Conservation (phyloP, 495 filamentous ascomycete species). For the Margaritispora aquatica region DNA sequence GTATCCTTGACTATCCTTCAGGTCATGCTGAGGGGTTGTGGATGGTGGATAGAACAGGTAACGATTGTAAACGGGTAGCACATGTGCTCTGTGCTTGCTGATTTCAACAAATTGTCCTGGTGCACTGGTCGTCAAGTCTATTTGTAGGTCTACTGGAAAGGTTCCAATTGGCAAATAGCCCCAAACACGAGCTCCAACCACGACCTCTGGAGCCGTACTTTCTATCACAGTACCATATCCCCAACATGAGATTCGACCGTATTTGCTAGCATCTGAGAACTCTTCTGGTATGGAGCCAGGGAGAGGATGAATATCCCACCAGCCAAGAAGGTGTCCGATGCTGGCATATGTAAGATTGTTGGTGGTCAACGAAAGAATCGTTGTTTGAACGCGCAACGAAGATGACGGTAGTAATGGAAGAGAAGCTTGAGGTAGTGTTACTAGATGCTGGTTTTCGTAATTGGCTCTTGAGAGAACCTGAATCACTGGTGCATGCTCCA, state of each 20-base stretch:
- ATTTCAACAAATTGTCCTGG: slow-evolving; percentile 35
- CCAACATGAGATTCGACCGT: slow-evolving; percentile 51
- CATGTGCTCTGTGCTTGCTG: slow-evolving; percentile 34
- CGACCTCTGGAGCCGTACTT: slow-evolving; percentile 31
- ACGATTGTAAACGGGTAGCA: slow-evolving; percentile 48
- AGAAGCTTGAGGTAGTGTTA: slow-evolving; percentile 25
- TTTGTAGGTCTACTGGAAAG: slow-evolving; percentile 26
- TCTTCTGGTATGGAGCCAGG: slow-evolving; percentile 38
- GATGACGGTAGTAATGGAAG: slow-evolving; percentile 23
- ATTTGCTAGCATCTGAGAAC: slow-evolving; percentile 40
- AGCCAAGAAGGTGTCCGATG: slow-evolving; percentile 38
- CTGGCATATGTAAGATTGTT: slow-evolving; percentile 52
- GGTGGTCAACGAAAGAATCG: slow-evolving; percentile 41
- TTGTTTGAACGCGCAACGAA: slow-evolving; percentile 38
- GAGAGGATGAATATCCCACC: slow-evolving; percentile 39
- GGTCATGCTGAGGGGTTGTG: slow-evolving; percentile 10
- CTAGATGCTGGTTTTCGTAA: slow-evolving; percentile 30
- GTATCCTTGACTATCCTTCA: slow-evolving; percentile 27
- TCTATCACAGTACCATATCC: slow-evolving; percentile 47
- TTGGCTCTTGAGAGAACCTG: slow-evolving; percentile 33
- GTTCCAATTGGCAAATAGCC: slow-evolving; percentile 39
- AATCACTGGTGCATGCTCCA: slow-evolving; percentile 11
- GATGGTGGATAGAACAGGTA: slow-evolving; percentile 30
- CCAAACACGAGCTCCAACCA: slow-evolving; percentile 28
- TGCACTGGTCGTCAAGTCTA: slow-evolving; percentile 7